Evolutionary conservation across 768 basidiomycete species (phyloP).

Genomic region (Russula lepida): DNA sequence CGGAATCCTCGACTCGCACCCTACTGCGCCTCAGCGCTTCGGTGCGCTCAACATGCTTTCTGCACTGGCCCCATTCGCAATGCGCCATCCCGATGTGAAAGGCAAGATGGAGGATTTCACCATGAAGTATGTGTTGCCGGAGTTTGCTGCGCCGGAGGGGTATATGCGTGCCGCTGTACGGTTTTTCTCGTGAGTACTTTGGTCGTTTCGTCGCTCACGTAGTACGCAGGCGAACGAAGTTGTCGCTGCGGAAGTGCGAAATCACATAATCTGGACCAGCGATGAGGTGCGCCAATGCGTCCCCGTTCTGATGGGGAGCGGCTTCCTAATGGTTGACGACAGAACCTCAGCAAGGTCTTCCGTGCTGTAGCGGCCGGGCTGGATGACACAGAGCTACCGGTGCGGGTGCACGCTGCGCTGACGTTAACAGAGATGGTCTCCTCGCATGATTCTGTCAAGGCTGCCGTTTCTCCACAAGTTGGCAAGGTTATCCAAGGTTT

Average conservation of each 20-base stretch:
- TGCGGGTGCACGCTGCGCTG: conserved; percentile 75
- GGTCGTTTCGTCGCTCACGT: not conserved
- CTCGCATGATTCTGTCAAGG: conserved; percentile 55
- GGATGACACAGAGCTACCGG: conserved; percentile 74
- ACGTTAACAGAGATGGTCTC: conserved; percentile 71
- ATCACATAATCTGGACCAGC: conserved; percentile 57
- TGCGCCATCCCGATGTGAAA: conserved; percentile 77
- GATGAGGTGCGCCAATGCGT: conserved; percentile 42
- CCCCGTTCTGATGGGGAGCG: not conserved
- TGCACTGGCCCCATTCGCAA: conserved; percentile 67
- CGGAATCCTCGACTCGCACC: conserved; percentile 56
- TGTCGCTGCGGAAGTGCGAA: conserved; percentile 62
- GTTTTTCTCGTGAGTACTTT: not conserved
- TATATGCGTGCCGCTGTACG: conserved; percentile 74
- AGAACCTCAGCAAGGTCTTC: conserved; percentile 61
- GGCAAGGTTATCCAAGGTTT: conserved; percentile 82
- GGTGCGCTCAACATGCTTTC: conserved; percentile 81
- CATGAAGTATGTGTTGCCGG: conserved; percentile 63
- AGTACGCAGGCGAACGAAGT: conserved; percentile 70
- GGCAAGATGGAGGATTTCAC: conserved; percentile 72
- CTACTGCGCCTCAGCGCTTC: conserved; percentile 59
- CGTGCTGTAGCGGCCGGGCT: conserved; percentile 56
- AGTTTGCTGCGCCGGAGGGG: conserved; percentile 55
- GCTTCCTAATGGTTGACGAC: not conserved
- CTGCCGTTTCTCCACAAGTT: conserved; percentile 63